Percentiles rank a stretch among this genome's conserved stretches.
phyloP scores from a whole-genome alignment of 257 asterid species.

The Plectranthus barbatus region DNA sequence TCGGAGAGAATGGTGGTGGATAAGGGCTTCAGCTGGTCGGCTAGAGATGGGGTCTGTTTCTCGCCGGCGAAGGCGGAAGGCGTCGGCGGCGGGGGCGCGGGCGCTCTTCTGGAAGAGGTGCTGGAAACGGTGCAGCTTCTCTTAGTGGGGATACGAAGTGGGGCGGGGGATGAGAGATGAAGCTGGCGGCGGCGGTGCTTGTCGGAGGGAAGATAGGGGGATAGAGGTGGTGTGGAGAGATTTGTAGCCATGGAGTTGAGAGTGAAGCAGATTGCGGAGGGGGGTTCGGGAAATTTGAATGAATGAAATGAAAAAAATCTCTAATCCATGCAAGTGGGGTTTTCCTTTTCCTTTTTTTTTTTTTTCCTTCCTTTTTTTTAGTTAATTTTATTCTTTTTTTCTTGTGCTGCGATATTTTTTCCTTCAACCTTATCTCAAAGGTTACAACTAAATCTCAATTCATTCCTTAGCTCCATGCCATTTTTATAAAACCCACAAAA shows the following conservation, averaged over 20 bases:
- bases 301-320: not conserved
- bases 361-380: too few species aligned
- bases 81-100: too few species aligned
- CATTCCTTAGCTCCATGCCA: too few species aligned
- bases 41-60: conserved; percentile 47
- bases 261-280: not conserved
- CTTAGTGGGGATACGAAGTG: conserved; percentile 25
- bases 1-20: conserved; percentile 63
- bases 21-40: conserved; percentile 79
- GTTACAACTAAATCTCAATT: too few species aligned
- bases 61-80: conserved; percentile 31
- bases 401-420: too few species aligned
- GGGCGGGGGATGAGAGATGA: too few species aligned
- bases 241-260: conserved; percentile 62
- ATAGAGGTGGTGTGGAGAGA: conserved; percentile 33
- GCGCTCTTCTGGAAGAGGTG: conserved; percentile 34
- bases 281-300: too few species aligned
- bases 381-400: too few species aligned
- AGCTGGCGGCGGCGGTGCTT: conserved; percentile 28
- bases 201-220: conserved; percentile 36
- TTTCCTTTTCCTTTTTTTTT: too few species aligned
- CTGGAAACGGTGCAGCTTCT: conserved; percentile 36
- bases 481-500: too few species aligned
- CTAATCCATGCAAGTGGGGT: too few species aligned
- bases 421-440: too few species aligned